These are phyloP conservation scores for Barnettozyma siamensis DNA, from an alignment of 805 yeast species.

Conservation along the genomic window DNA sequence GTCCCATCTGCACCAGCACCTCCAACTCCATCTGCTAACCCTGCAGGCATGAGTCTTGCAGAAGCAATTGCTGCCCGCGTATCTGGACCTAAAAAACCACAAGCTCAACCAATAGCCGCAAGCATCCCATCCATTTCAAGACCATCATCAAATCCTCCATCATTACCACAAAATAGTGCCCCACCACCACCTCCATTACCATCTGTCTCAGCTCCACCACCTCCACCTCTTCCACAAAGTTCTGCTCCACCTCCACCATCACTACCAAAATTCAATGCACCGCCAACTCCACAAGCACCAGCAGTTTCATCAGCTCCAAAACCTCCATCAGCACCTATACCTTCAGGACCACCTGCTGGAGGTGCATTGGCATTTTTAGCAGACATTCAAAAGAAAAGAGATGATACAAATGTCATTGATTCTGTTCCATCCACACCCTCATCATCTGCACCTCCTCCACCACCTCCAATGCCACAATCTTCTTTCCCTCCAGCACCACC, in stretches of 20 bases:
- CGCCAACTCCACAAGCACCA: conserved; percentile 16
- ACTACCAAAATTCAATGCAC: conserved; percentile 10
- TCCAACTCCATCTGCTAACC: conserved; percentile 16
- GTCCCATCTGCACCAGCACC: conserved; percentile 13
- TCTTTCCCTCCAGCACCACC: conserved; percentile 14
- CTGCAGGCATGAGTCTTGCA: conserved; percentile 8
- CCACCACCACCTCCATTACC: conserved; percentile 12
- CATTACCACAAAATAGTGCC: conserved; percentile 12
- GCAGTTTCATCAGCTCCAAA: conserved; percentile 15
- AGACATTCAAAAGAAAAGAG: conserved; percentile 50
- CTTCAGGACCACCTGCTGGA: conserved; percentile 16
- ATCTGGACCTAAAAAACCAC: conserved; percentile 11
- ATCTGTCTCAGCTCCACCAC: conserved; percentile 6
- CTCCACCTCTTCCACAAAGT: conserved; percentile 23
- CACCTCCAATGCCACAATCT: conserved; percentile 7
- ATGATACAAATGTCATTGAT: conserved; percentile 44
- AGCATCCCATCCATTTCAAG: conserved; percentile 15
- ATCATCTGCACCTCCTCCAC: conserved; percentile 8
- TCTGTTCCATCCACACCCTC: conserved; percentile 18
- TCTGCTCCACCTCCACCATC: conserved; percentile 18
- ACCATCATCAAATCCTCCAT: background rate
- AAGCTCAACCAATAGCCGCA: conserved; percentile 22
- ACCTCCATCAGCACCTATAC: conserved; percentile 13
- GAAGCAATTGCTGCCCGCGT: conserved; percentile 7
- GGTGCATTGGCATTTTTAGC: conserved; percentile 49